A percentile compares a stretch with the other conserved stretches of the same genome.
These are phyloP conservation scores for Leishmania martiniquensis DNA, from an alignment of 208 protist species.

Conservation along the genomic window DNA sequence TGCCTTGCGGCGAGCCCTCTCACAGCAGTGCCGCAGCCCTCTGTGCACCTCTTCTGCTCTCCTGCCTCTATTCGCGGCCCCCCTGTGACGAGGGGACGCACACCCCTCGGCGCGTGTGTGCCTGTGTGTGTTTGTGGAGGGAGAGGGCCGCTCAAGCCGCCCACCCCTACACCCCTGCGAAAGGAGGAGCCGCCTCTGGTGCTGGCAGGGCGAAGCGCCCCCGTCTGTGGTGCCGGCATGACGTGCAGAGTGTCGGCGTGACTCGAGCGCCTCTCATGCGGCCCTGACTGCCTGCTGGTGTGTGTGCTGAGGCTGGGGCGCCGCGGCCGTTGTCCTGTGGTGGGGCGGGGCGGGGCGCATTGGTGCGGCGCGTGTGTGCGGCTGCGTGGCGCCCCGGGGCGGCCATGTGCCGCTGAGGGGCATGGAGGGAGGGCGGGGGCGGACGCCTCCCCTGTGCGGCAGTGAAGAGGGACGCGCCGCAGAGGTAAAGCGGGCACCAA, in stretches of 20 bases:
- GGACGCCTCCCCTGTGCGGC: too few species aligned
- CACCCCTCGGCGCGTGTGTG: neutral
- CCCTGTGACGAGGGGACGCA: neutral
- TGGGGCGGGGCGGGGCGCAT: too few species aligned
- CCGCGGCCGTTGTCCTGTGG: too few species aligned
- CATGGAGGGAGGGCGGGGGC: neutral
- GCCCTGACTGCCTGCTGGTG: neutral
- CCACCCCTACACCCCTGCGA: neutral
- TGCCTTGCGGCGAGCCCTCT: neutral
- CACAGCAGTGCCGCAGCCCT: neutral
- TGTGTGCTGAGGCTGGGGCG: neutral
- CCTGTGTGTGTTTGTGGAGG: neutral
- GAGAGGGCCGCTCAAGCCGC: neutral
- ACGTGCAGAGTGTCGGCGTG: neutral
- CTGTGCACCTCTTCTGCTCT: too few species aligned
- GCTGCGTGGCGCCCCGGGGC: neutral
- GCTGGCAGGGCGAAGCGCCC: neutral
- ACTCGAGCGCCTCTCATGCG: neutral
- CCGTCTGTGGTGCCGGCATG: neutral
- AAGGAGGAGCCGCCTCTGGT: neutral
- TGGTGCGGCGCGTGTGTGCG: neutral
- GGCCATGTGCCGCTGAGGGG: neutral
- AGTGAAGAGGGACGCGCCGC: neutral
- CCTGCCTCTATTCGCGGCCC: too few species aligned
- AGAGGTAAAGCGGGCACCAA: neutral